A percentile compares a stretch with the other conserved stretches of the same genome.
Conservation (phyloP, 192 early-diverging fungal genomes). For the Entomortierella lignicola region DNA sequence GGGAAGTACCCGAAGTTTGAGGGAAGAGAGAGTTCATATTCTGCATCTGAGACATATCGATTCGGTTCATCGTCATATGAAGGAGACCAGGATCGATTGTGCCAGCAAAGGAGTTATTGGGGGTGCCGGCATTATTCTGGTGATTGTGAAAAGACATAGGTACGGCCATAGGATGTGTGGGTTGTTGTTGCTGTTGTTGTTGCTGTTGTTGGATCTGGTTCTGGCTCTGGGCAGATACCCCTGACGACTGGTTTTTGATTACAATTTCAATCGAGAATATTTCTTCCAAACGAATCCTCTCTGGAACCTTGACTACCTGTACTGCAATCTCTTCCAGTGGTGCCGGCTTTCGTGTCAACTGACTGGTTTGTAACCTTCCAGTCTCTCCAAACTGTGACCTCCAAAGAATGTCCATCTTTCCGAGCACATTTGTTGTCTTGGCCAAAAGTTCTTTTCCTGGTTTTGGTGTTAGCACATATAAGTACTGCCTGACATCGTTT, state of each 20-base stretch:
- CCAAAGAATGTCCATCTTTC: conserved; percentile 97
- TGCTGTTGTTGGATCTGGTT: conserved; percentile 13
- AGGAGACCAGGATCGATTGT: conserved; percentile 47
- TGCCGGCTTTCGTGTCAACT: conserved; percentile 86
- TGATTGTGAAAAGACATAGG: conserved; percentile 35
- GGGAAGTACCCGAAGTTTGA: conserved; percentile 34
- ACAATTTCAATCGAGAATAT: conserved; percentile 72
- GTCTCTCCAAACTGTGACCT: conserved; percentile 88
- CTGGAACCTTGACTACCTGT: conserved; percentile 58
- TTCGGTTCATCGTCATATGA: conserved; percentile 47
- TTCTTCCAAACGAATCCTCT: conserved; percentile 64
- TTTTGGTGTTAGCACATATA: conserved; percentile 84
- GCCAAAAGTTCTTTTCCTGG: conserved; percentile 67
- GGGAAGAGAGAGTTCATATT: conserved; percentile 43
- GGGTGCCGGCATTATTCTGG: conserved; percentile 23
- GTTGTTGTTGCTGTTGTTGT: conserved; percentile 12
- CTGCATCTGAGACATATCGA: conserved; percentile 44
- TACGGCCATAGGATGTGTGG: conserved; percentile 30
- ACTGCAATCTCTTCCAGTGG: conserved; percentile 79
- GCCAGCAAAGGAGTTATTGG: conserved; percentile 39
- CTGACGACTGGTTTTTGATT: conserved; percentile 42
- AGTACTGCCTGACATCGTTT: conserved; percentile 91
- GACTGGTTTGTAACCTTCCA: conserved; percentile 92
- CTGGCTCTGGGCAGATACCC: conserved; percentile 14
- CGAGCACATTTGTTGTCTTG: conserved; percentile 82